phyloP scores from a whole-genome alignment of 1,284 basidiomycete genomes.

The Golubevia sp. region DNA sequence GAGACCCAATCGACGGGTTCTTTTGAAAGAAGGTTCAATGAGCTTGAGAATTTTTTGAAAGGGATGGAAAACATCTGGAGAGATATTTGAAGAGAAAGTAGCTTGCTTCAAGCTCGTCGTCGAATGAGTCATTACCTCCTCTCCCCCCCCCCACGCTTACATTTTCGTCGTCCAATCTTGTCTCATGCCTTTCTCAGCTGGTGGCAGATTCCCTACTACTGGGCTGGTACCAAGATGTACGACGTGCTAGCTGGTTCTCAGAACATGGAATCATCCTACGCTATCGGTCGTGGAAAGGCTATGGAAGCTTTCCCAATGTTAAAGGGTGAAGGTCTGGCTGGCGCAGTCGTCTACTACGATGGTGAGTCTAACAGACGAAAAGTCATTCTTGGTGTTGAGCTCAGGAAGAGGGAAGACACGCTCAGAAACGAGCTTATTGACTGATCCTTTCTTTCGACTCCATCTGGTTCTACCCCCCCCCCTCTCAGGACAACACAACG shows the following conservation, averaged over 20 bases:
- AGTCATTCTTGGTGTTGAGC: background rate
- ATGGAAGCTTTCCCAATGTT: conserved; percentile 95
- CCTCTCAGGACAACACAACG: conserved; percentile 85
- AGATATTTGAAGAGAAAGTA: too few relatives aligned
- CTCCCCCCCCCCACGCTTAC: too few relatives aligned
- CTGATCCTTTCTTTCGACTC: too few relatives aligned
- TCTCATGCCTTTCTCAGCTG: conserved; percentile 63
- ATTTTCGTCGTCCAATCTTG: too few relatives aligned
- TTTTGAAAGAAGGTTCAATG: too few relatives aligned
- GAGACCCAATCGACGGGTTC: too few relatives aligned
- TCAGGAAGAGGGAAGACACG: background rate
- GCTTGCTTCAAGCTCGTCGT: too few relatives aligned
- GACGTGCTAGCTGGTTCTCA: conserved; percentile 92
- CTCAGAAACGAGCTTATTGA: too few relatives aligned
- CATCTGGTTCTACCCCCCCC: conserved; percentile 40
- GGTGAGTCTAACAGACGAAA: conserved; percentile 66
- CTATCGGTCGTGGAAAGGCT: conserved; percentile 87
- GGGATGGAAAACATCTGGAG: too few relatives aligned
- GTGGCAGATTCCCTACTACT: conserved; percentile 98
- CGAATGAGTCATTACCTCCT: too few relatives aligned
- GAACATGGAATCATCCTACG: conserved; percentile 94
- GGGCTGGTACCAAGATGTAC: conserved; percentile 93
- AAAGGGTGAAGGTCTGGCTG: conserved; percentile 87
- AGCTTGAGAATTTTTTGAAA: too few relatives aligned
- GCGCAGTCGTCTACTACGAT: conserved; percentile 95